These are phyloP conservation scores for Chalciporus pseudorubinellus DNA, from an alignment of 768 basidiomycete species.

Conservation along the genomic window DNA sequence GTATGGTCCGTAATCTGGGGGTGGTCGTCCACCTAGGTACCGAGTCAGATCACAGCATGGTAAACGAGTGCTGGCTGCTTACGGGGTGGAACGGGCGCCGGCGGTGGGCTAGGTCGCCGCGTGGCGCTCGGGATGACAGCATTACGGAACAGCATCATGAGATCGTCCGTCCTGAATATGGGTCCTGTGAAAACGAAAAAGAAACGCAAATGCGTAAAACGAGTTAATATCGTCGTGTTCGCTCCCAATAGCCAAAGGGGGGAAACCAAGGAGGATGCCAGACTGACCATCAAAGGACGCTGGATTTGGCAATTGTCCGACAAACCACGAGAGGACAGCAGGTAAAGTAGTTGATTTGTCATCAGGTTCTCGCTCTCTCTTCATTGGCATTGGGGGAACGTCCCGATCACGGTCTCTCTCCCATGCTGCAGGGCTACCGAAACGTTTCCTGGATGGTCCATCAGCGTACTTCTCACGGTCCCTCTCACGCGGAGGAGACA, in stretches of 20 bases:
- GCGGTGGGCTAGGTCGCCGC: conserved; percentile 53
- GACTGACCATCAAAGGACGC: conserved; percentile 79
- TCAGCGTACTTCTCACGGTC: conserved; percentile 46
- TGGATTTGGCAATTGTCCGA: conserved; percentile 73
- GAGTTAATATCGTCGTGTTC: conserved; percentile 10
- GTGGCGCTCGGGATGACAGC: conserved; percentile 71
- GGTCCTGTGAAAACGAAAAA: conserved; percentile 55
- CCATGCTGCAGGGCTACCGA: conserved; percentile 40
- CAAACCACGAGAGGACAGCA: conserved; percentile 75
- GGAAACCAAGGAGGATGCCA: neutral
- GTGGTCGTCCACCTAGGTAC: conserved; percentile 60
- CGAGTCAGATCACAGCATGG: conserved; percentile 6
- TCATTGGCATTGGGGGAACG: conserved; percentile 35
- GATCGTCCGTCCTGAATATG: conserved; percentile 84
- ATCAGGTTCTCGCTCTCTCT: conserved; percentile 40
- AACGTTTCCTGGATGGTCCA: conserved; percentile 36
- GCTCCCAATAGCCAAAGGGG: conserved; percentile 9
- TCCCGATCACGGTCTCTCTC: conserved; percentile 48
- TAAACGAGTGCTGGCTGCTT: neutral
- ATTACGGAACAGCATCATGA: conserved; percentile 81
- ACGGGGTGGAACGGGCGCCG: conserved; percentile 52
- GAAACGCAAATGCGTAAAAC: neutral
- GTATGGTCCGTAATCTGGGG: conserved; percentile 85
- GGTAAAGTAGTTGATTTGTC: conserved; percentile 52
- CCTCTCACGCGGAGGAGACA: conserved; percentile 49